Percentiles rank a stretch among this genome's conserved stretches.
Conservation (phyloP, 805 yeast species). For the Kodamaea fukazawae region DNA sequence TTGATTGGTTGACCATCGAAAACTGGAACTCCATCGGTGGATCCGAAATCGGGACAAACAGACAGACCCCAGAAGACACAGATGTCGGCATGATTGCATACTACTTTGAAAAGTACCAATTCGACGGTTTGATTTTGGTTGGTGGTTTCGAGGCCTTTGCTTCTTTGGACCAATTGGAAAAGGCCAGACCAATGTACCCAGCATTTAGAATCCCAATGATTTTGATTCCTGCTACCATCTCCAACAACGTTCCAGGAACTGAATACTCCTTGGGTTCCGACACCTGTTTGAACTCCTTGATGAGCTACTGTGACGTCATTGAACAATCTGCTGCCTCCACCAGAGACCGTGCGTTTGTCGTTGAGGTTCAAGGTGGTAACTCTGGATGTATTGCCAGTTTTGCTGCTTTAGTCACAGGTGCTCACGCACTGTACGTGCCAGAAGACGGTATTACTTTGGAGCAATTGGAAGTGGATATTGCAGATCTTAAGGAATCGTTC, state of each 20-base stretch:
- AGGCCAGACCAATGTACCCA: conserved; percentile 77
- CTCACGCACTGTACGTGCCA: conserved; percentile 87
- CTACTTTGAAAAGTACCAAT: conserved; percentile 81
- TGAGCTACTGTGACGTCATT: conserved; percentile 90
- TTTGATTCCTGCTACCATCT: conserved; percentile 90
- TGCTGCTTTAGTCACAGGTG: conserved; percentile 84
- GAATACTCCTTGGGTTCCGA: conserved; percentile 94
- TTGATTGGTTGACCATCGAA: conserved; percentile 83
- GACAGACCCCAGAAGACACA: conserved; percentile 70
- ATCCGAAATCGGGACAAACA: conserved; percentile 94
- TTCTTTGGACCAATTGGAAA: conserved; percentile 76
- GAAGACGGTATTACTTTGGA: conserved; percentile 72
- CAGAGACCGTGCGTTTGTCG: conserved; percentile 90
- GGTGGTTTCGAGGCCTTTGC: conserved; percentile 98
- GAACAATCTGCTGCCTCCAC: conserved; percentile 94
- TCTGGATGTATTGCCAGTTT: conserved; percentile 90
- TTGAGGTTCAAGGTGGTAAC: conserved; percentile 97
- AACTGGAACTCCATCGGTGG: conserved; percentile 91
- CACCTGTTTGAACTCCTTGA: conserved; percentile 89
- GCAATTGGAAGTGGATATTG: conserved; percentile 74
- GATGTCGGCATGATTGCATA: conserved; percentile 91
- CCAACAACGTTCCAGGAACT: conserved; percentile 98
- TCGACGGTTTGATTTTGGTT: conserved; percentile 85
- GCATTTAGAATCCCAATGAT: conserved; percentile 93
- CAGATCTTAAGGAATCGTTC: conserved; percentile 64